Conservation (phyloP, 2,329 filamentous ascomycete species). For the Thermochaetoides dissita region DNA sequence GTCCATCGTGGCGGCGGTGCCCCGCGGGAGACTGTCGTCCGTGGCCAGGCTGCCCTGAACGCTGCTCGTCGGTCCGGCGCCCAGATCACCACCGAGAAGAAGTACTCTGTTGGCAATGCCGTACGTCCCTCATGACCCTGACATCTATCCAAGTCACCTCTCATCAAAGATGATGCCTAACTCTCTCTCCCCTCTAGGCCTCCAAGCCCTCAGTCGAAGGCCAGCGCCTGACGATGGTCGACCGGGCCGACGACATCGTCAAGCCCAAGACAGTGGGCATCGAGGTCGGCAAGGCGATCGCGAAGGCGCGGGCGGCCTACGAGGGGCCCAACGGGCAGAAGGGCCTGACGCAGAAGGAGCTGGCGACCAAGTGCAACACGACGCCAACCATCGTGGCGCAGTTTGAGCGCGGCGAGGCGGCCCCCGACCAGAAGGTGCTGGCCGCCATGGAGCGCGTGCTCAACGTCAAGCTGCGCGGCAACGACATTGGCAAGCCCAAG, state of each 20-base stretch:
- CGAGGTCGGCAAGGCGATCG: constrained; percentile 70
- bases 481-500: constrained; percentile 53
- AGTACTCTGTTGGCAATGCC: constrained; percentile 60
- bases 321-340: constrained; percentile 50
- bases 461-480: constrained; percentile 75
- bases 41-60: constrained; percentile 71
- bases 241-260: constrained; percentile 92
- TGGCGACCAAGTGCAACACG: constrained; percentile 80
- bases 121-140: constrained; percentile 35
- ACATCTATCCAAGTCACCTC: neutral
- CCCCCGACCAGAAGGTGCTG: constrained; percentile 75
- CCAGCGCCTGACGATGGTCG: constrained; percentile 93
- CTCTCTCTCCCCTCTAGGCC: constrained; percentile 22
- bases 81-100: constrained; percentile 82
- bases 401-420: constrained; percentile 67
- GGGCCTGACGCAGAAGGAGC: constrained; percentile 76
- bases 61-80: constrained; percentile 71
- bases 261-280: constrained; percentile 85
- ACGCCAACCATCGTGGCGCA: constrained; percentile 66
- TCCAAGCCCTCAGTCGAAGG: constrained; percentile 54
- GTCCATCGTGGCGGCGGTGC: constrained; percentile 52
- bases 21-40: constrained; percentile 75
- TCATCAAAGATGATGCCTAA: neutral
- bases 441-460: constrained; percentile 66
- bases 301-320: constrained; percentile 61